These are phyloP conservation scores for Mortierella sp. DNA, from an alignment of 371 early-diverging fungal genomes.

Conservation along the genomic window DNA sequence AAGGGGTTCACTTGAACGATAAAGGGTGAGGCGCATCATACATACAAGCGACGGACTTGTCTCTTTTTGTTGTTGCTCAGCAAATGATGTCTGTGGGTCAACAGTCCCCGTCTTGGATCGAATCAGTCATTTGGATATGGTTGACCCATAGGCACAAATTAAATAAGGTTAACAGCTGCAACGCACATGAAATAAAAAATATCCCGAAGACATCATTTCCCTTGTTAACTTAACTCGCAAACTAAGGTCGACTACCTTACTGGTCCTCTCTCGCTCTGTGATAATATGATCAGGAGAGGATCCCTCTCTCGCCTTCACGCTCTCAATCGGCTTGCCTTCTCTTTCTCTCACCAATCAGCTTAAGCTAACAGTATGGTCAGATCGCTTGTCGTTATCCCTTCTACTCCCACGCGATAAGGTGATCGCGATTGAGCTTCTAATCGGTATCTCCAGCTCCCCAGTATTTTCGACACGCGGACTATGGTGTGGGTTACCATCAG, in stretches of 20 bases:
- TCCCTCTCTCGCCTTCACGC: neutral
- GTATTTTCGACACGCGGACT: neutral
- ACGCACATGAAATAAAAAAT: neutral
- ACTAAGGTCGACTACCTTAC: no score
- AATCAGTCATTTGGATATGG: constrained; percentile 6
- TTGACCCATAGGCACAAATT: neutral
- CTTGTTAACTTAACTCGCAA: neutral
- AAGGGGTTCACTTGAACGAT: neutral
- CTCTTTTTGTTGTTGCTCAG: neutral
- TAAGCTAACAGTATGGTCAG: neutral
- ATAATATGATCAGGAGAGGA: neutral
- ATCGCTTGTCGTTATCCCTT: neutral
- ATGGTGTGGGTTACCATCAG: neutral
- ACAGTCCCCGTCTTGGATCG: neutral
- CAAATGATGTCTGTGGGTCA: constrained; percentile 5
- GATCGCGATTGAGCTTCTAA: neutral
- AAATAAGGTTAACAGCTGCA: neutral
- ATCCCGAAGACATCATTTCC: neutral
- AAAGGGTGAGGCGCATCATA: neutral
- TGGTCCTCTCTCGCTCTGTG: neutral
- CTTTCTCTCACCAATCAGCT: neutral
- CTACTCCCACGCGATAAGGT: neutral
- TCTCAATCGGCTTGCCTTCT: neutral
- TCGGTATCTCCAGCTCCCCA: neutral
- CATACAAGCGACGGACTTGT: neutral